phyloP scores from a whole-genome alignment of 179 eudicot genomes.

The Pouteria campechiana region DNA sequence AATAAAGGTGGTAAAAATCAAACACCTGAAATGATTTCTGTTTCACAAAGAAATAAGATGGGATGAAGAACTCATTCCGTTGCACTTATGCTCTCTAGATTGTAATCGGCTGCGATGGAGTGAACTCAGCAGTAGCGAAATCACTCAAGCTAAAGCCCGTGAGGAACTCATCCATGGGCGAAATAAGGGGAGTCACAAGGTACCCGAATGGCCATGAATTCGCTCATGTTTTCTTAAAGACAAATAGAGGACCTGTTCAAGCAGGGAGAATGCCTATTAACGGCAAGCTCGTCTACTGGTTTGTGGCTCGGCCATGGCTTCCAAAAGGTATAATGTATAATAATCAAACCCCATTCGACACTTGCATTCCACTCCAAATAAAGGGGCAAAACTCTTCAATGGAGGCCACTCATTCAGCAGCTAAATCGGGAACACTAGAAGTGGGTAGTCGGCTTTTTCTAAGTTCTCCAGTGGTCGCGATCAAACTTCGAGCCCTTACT shows the following conservation, averaged over 20 bases:
- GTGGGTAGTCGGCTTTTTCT: too few relatives aligned
- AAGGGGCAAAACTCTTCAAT: too few relatives aligned
- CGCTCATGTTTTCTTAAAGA: background rate
- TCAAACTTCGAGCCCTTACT: too few relatives aligned
- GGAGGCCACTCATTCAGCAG: too few relatives aligned
- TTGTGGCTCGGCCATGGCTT: constrained; percentile 5
- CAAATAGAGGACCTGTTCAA: constrained; percentile 2
- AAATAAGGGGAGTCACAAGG: constrained; percentile 2
- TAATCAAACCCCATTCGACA: background rate
- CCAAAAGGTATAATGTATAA: constrained; percentile 8
- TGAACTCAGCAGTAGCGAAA: constrained; percentile 10
- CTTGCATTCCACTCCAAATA: too few relatives aligned
- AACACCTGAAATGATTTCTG: too few relatives aligned
- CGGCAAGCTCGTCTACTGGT: constrained; percentile 8
- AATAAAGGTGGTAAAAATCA: too few relatives aligned
- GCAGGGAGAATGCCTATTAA: constrained; percentile 5
- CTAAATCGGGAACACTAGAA: too few relatives aligned
- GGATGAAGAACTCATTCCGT: too few relatives aligned
- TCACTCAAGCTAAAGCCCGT: constrained; percentile 10
- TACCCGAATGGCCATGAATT: background rate
- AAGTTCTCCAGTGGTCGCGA: too few relatives aligned
- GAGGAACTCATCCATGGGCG: constrained; percentile 13
- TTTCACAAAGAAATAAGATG: too few relatives aligned
- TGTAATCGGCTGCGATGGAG: constrained; percentile 21
- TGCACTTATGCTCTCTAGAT: constrained; percentile 3